Conservation (phyloP, 768 basidiomycete species). For the Amanita fuliginea region DNA sequence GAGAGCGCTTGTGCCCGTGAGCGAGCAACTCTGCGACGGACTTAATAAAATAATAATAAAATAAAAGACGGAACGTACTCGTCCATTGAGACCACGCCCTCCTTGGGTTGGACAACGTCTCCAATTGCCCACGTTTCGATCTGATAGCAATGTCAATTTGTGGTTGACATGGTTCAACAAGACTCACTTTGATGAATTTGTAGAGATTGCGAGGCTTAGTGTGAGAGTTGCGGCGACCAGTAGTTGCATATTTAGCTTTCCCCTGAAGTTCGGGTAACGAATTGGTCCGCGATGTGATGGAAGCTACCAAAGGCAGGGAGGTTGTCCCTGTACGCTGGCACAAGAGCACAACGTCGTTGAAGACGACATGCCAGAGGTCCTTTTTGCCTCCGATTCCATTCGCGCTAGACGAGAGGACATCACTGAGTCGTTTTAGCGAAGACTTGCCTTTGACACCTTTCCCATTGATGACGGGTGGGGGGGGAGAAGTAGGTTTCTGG, state of each 20-base stretch:
- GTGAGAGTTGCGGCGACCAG: constrained; percentile 63
- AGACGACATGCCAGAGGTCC: constrained; percentile 90
- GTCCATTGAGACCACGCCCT: constrained; percentile 83
- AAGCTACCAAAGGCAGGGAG: constrained; percentile 62
- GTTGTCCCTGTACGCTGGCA: constrained; percentile 90
- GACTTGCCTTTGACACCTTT: constrained; percentile 72
- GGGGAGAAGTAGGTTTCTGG: constrained; percentile 27
- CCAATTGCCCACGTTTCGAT: constrained; percentile 86
- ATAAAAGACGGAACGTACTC: constrained; percentile 51
- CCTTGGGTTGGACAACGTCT: constrained; percentile 60
- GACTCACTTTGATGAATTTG: constrained; percentile 76
- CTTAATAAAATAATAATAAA: too few species aligned
- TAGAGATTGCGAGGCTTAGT: constrained; percentile 86
- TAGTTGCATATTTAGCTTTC: constrained; percentile 76
- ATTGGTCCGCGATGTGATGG: constrained; percentile 56
- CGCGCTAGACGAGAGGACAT: constrained; percentile 48
- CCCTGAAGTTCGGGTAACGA: constrained; percentile 79
- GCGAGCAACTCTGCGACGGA: constrained; percentile 46
- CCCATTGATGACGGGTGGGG: constrained; percentile 31
- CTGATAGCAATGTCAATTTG: constrained; percentile 22
- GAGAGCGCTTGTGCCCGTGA: constrained; percentile 53
- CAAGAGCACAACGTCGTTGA: constrained; percentile 90
- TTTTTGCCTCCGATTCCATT: constrained; percentile 57
- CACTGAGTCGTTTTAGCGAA: constrained; percentile 82
- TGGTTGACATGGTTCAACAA: background rate